Percentiles rank a stretch among this genome's conserved stretches.
Conservation (phyloP, 164 flowering plant genomes). For the Sextonia rubra region DNA sequence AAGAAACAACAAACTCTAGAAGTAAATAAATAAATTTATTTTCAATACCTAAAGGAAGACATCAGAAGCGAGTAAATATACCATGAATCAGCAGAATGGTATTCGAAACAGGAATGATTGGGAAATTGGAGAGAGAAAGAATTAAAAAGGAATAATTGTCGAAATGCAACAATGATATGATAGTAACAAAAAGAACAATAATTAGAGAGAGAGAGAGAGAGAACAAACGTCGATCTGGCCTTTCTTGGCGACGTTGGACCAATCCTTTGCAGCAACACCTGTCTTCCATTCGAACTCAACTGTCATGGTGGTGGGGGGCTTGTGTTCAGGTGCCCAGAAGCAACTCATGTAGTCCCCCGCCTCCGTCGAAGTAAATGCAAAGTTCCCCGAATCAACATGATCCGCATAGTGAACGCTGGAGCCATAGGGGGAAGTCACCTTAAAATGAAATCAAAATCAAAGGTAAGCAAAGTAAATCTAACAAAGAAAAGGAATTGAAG, state of each 20-base stretch:
- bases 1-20: no score
- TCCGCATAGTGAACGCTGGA: slow-evolving; percentile 52
- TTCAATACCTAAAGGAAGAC: no score
- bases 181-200: background rate
- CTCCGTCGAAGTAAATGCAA: slow-evolving; percentile 71
- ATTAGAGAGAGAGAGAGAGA: background rate
- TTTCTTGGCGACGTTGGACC: slow-evolving; percentile 76
- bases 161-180: background rate
- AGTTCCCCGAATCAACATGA: slow-evolving; percentile 49
- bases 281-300: slow-evolving; percentile 78
- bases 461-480: no score
- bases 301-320: slow-evolving; percentile 30
- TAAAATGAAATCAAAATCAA: slow-evolving; percentile 15
- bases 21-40: no score
- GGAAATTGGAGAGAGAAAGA: no score
- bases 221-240: slow-evolving; percentile 56
- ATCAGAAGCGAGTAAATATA: no score
- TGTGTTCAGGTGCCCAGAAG: slow-evolving; percentile 49
- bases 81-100: no score
- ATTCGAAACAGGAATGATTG: no score
- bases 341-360: slow-evolving; percentile 66
- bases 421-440: slow-evolving; percentile 71
- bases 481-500: background rate
- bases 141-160: no score
- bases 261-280: slow-evolving; percentile 74